Evolutionary conservation across 2,329 filamentous ascomycete species (phyloP), one percentile per base, ranked within the genome.

Genomic region (Trichocomaceae sp.): DNA sequence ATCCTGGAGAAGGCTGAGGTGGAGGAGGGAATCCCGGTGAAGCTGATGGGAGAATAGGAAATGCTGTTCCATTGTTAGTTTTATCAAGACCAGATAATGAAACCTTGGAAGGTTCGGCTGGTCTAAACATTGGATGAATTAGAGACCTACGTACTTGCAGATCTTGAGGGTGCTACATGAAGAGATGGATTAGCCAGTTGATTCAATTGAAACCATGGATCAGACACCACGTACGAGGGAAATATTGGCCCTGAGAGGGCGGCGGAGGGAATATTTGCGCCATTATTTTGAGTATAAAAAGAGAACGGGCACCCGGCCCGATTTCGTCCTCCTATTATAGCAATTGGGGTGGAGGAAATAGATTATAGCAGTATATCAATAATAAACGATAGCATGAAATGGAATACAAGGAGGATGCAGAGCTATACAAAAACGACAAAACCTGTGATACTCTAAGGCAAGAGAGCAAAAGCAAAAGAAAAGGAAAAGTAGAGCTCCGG

Each of bases 11-110:
- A 26, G 60, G 50, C 22, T 55, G 48, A 26, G 65, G 63, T 3
- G 66, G 64, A 47, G 64, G 64, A 45, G 62, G 64, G 52, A 61
- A 64, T n/a, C n/a, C n/a, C n/a, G n/a, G n/a, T n/a, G n/a, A n/a
- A n/a, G n/a, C n/a, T 41, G 39, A 9, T 19, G 39, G 39, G 39
- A 19, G n/a, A 41, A 20, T 12, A 17, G 39, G 39, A 17, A 41
- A 10, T 20, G 39, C 39, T 42, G 5, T 17, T 41, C 3, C 37
- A 42, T 29, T 42, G 39, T 42, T 22, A 42, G 19, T 22, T 7
- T 50, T n/a, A 17, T 55, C 39, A 5, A 22, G 17, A 17, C n/a
- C 23, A 17, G 19, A 7, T 20, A 7, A 7, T 7, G 15, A n/a
- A 26, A 3, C 23, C 23, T 3, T 3, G 23, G 7, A 5, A 47